Conservation (phyloP, 768 basidiomycete genomes). For the Kwoniella europaea region DNA sequence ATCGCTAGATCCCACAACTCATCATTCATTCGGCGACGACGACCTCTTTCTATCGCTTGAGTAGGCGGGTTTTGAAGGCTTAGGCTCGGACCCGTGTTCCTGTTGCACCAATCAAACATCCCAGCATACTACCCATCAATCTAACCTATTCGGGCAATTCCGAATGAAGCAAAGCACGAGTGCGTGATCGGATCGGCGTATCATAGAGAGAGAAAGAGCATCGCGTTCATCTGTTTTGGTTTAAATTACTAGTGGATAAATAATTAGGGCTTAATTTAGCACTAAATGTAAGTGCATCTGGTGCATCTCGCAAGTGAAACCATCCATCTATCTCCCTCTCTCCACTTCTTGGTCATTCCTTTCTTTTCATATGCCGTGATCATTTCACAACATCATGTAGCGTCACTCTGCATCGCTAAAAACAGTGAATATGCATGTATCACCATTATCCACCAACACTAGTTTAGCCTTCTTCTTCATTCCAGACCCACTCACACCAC, state of each 20-base stretch:
- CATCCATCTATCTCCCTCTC: no score
- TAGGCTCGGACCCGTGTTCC: neutral
- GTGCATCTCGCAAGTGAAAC: no score
- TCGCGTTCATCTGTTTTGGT: neutral
- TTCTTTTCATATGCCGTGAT: no score
- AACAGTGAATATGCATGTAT: no score
- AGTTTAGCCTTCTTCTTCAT: no score
- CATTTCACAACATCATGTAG: no score
- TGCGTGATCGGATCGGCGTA: neutral
- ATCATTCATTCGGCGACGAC: neutral
- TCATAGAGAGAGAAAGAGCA: neutral
- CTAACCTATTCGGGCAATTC: conserved; percentile 10
- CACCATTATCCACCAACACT: no score
- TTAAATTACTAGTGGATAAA: neutral
- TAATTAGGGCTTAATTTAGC: no score
- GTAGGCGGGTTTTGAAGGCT: neutral
- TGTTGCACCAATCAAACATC: neutral
- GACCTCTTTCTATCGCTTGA: no score
- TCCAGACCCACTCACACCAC: neutral
- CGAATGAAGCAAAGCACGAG: neutral
- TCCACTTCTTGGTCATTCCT: no score
- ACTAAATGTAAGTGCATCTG: no score
- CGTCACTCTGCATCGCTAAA: no score
- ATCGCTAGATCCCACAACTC: neutral
- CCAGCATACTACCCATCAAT: neutral